Percentiles rank a stretch among this genome's conserved stretches.
These are phyloP conservation scores for Tripterygium wilfordii DNA, from an alignment of 177 flowering plant genomes.

Conservation along the genomic window DNA sequence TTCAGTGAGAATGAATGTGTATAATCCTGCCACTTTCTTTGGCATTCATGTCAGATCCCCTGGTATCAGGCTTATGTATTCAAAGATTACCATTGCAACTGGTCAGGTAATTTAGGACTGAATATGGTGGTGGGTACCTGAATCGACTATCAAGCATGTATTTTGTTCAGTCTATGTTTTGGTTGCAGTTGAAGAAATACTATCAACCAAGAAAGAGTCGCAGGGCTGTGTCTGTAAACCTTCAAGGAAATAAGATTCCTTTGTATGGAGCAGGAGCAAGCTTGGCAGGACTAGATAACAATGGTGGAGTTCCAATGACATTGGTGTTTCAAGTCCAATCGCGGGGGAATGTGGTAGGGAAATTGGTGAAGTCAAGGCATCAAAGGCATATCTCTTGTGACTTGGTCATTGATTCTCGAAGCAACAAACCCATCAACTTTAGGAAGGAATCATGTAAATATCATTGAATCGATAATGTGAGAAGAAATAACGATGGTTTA, in stretches of 20 bases:
- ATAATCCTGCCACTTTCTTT: slow-evolving; percentile 59
- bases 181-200: slow-evolving; percentile 37
- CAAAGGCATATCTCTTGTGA: slow-evolving; percentile 25
- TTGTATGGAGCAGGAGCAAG: slow-evolving; percentile 51
- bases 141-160: no score
- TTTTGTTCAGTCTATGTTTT: background rate
- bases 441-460: slow-evolving; percentile 27
- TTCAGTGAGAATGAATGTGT: slow-evolving; percentile 35
- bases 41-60: slow-evolving; percentile 57
- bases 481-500: no score
- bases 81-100: slow-evolving; percentile 36
- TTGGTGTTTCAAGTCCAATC: slow-evolving; percentile 31
- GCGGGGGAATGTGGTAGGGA: slow-evolving; percentile 42
- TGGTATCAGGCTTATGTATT: slow-evolving; percentile 40
- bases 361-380: slow-evolving; percentile 41
- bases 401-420: slow-evolving; percentile 19
- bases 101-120: slow-evolving; percentile 39
- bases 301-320: slow-evolving; percentile 29
- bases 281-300: slow-evolving; percentile 18
- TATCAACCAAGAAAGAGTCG: slow-evolving; percentile 48
- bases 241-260: slow-evolving; percentile 39
- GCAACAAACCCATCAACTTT: slow-evolving; percentile 24
- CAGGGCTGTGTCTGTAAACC: slow-evolving; percentile 16
- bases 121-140: no score
- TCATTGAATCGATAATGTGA: slow-evolving; percentile 2